These are phyloP conservation scores for Drechslerella dactyloides DNA, from an alignment of 2,329 filamentous ascomycete genomes.

Conservation along the genomic window DNA sequence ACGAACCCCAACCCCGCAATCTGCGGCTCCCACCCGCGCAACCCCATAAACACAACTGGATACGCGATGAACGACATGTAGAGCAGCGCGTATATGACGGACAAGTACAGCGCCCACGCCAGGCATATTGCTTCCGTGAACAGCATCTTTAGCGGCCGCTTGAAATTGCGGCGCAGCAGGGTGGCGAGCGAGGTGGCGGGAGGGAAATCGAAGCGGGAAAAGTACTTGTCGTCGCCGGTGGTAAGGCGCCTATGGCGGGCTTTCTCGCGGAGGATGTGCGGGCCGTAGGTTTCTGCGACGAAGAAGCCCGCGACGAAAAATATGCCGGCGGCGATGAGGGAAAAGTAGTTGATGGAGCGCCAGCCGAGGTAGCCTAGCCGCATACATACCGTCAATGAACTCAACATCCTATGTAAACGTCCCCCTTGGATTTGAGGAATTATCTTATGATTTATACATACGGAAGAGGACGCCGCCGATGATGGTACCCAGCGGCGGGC, in stretches of 20 bases:
- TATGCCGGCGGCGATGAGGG: slow-evolving; percentile 72
- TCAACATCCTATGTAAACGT: too few relatives aligned
- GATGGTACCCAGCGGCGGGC: slow-evolving; percentile 68
- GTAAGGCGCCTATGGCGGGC: slow-evolving; percentile 70
- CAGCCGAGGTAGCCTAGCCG: slow-evolving; percentile 73
- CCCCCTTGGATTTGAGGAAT: too few relatives aligned
- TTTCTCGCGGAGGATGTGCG: slow-evolving; percentile 71
- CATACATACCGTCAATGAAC: too few relatives aligned
- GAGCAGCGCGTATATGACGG: slow-evolving; percentile 82
- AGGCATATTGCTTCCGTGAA: slow-evolving; percentile 81
- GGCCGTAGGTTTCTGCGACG: slow-evolving; percentile 78
- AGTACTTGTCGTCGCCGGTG: slow-evolving; percentile 74
- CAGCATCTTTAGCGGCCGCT: slow-evolving; percentile 77
- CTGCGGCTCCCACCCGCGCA: slow-evolving; percentile 78
- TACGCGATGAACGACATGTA: slow-evolving; percentile 87
- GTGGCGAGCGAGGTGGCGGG: slow-evolving; percentile 67
- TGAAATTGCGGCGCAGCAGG: slow-evolving; percentile 76
- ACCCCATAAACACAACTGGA: slow-evolving; percentile 60
- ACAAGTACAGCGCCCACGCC: slow-evolving; percentile 73
- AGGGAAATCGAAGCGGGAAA: slow-evolving; percentile 74
- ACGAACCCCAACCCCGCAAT: slow-evolving; percentile 78
- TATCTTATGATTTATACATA: too few relatives aligned
- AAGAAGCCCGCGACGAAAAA: slow-evolving; percentile 67
- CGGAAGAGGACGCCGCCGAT: slow-evolving; percentile 78
- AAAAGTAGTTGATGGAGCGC: slow-evolving; percentile 86